Percentiles rank a stretch among this genome's conserved stretches.
Conservation (phyloP, 495 filamentous ascomycete genomes). For the Penicillium herquei region DNA sequence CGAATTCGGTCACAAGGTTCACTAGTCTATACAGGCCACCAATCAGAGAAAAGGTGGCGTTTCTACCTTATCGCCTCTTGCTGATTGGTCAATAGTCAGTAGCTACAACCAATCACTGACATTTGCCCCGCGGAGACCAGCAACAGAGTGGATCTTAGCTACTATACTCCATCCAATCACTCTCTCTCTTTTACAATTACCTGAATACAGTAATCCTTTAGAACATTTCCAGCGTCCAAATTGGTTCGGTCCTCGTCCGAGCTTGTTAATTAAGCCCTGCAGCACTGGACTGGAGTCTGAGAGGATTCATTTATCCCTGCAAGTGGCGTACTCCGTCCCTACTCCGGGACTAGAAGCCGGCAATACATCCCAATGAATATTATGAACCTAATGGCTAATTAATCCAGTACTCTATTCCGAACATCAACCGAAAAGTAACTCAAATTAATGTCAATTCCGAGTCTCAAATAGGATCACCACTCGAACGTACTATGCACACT, state of each 20-base stretch:
- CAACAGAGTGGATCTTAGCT: no score
- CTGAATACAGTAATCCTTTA: constrained; percentile 1
- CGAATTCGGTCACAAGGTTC: constrained; percentile 1
- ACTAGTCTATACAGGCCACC: not conserved
- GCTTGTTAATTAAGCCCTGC: not conserved
- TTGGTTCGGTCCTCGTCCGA: constrained; percentile 3
- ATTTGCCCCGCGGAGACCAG: no score
- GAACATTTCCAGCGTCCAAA: not conserved
- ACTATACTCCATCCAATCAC: not conserved
- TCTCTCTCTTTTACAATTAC: not conserved
- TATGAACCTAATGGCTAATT: no score
- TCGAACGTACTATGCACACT: no score
- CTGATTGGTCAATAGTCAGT: not conserved
- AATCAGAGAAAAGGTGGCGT: constrained; percentile 13
- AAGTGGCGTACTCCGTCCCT: not conserved
- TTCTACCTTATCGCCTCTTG: constrained; percentile 7
- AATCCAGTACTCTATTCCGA: no score
- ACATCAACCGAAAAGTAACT: no score
- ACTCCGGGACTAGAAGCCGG: not conserved
- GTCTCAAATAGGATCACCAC: no score
- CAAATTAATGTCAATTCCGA: no score
- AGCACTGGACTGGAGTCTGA: no score
- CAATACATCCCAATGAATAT: no score
- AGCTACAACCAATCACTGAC: not conserved
- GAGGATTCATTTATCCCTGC: no score